A percentile compares a stretch with the other conserved stretches of the same genome.
Conservation (phyloP, 1,284 basidiomycete species). For the Ceratobasidium theobromae region DNA sequence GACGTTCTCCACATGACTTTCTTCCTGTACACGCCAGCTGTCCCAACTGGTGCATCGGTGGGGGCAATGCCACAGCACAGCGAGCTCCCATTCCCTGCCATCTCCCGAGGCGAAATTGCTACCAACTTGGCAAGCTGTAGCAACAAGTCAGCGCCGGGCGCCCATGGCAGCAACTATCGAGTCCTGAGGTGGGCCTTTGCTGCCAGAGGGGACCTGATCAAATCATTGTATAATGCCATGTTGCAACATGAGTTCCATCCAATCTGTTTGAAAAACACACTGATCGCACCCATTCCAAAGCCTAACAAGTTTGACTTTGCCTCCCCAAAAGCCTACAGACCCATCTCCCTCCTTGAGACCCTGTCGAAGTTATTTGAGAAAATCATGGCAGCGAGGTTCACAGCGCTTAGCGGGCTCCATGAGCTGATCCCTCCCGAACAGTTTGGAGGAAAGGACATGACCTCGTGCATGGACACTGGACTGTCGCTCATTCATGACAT, state of each 20-base stretch:
- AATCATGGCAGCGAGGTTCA: slow-evolving; percentile 39
- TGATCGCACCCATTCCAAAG: slow-evolving; percentile 47
- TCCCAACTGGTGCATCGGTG: no score
- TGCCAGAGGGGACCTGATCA: neutral
- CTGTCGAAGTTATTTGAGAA: slow-evolving; percentile 45
- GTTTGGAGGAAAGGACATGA: slow-evolving; percentile 42
- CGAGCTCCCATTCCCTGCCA: no score
- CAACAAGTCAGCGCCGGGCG: slow-evolving; percentile 37
- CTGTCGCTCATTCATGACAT: slow-evolving; percentile 40
- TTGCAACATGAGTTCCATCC: slow-evolving; percentile 28
- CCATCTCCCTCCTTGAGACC: slow-evolving; percentile 47
- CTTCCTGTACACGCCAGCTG: no score
- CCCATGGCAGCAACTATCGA: slow-evolving; percentile 30
- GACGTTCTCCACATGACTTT: no score
- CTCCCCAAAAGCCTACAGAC: slow-evolving; percentile 45
- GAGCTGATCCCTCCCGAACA: slow-evolving; percentile 41
- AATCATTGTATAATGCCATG: neutral
- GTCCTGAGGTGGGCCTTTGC: slow-evolving; percentile 38
- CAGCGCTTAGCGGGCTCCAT: slow-evolving; percentile 38
- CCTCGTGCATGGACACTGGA: slow-evolving; percentile 4
- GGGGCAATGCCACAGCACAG: no score
- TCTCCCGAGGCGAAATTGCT: slow-evolving; percentile 34
- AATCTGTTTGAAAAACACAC: slow-evolving; percentile 32
- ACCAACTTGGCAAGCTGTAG: slow-evolving; percentile 30
- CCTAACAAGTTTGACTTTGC: slow-evolving; percentile 46